A percentile compares a stretch with the other conserved stretches of the same genome.
Evolutionary conservation across 257 asterid species (phyloP).

Genomic region (Paraleonurus japonicus): DNA sequence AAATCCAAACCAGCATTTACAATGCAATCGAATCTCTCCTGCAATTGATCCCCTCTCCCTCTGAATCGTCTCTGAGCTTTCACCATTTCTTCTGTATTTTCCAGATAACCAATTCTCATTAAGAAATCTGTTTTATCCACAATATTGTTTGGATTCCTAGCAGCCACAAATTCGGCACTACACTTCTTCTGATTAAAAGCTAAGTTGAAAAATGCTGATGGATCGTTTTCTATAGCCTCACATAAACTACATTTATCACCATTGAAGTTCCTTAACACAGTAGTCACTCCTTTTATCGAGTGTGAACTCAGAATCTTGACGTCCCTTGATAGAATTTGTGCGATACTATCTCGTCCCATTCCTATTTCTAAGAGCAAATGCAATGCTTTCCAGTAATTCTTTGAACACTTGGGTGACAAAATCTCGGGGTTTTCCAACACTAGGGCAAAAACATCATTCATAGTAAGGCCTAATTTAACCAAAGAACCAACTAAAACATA

Average conservation of each 20-base stretch:
- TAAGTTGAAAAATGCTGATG: constrained; percentile 47
- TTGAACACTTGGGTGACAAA: constrained; percentile 50
- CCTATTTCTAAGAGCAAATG: constrained; percentile 64
- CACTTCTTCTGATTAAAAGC: constrained; percentile 53
- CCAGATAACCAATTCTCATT: constrained; percentile 63
- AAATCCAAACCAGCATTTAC: constrained; percentile 76
- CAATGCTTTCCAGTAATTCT: constrained; percentile 66
- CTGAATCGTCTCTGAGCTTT: constrained; percentile 73
- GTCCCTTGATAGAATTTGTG: constrained; percentile 48
- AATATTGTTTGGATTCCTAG: constrained; percentile 52
- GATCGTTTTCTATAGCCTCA: constrained; percentile 48
- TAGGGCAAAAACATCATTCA: constrained; percentile 45
- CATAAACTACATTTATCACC: constrained; percentile 54
- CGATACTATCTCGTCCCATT: constrained; percentile 46
- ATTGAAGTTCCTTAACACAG: constrained; percentile 53
- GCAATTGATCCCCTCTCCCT: constrained; percentile 92
- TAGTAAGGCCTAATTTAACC: constrained; percentile 65
- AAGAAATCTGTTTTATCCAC: constrained; percentile 62
- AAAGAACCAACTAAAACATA: constrained; percentile 61
- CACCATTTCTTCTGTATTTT: constrained; percentile 85
- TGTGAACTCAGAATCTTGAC: constrained; percentile 48
- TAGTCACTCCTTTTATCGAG: constrained; percentile 60
- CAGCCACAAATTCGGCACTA: constrained; percentile 31
- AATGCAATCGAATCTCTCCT: constrained; percentile 85
- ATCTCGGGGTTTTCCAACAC: constrained; percentile 52